Conservation (phyloP, 1,284 basidiomycete genomes). For the Melampsora americana region DNA sequence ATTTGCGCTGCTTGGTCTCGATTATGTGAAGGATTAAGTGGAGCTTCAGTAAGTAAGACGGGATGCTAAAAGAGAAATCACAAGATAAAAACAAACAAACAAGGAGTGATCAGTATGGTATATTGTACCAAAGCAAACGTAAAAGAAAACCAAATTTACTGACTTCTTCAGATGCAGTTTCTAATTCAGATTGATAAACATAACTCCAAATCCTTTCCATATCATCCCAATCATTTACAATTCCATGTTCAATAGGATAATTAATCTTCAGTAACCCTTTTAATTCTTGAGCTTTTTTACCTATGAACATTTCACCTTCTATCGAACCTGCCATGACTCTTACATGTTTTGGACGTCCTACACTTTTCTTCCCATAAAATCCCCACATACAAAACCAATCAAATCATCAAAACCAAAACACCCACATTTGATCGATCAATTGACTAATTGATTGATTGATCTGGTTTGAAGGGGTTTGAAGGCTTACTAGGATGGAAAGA, state of each 20-base stretch:
- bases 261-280: slow-evolving; percentile 91
- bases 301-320: slow-evolving; percentile 89
- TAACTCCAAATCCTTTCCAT: slow-evolving; percentile 98
- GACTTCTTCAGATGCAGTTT: slow-evolving; percentile 92
- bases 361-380: slow-evolving; percentile 60
- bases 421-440: no score
- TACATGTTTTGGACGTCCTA: slow-evolving; percentile 90
- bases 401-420: slow-evolving; percentile 49
- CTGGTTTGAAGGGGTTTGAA: slow-evolving; percentile 46
- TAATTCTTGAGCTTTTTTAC: slow-evolving; percentile 85
- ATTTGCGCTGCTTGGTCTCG: slow-evolving; percentile 93
- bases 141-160: slow-evolving; percentile 50
- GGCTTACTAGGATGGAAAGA: slow-evolving; percentile 94
- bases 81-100: neutral
- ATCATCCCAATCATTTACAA: slow-evolving; percentile 89
- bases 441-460: slow-evolving; percentile 53
- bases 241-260: slow-evolving; percentile 80
- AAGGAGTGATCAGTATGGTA: neutral
- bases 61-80: slow-evolving; percentile 73
- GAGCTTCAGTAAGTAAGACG: slow-evolving; percentile 89
- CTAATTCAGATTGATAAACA: slow-evolving; percentile 90
- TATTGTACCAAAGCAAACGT: neutral
- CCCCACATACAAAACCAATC: neutral
- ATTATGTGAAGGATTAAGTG: slow-evolving; percentile 88
- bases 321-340: slow-evolving; percentile 90